Percentiles rank a stretch among this genome's conserved stretches.
These are phyloP conservation scores for Jimgerdemannia lactiflua DNA, from an alignment of 192 early-diverging fungal genomes.

Conservation along the genomic window DNA sequence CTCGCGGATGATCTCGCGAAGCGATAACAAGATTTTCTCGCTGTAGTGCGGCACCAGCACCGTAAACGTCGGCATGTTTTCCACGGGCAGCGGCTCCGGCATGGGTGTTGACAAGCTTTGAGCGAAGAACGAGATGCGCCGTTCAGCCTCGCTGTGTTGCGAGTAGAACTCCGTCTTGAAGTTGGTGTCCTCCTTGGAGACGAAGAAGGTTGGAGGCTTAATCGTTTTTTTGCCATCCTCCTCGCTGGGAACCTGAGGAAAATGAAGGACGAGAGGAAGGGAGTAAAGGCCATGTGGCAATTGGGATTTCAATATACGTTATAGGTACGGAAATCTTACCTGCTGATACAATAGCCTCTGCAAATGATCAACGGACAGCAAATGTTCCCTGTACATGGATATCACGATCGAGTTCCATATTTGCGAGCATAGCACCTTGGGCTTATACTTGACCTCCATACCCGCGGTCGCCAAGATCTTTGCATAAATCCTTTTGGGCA, in stretches of 20 bases:
- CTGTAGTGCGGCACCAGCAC: slow-evolving; percentile 84
- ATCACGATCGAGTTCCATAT: slow-evolving; percentile 84
- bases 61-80: slow-evolving; percentile 83
- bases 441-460: slow-evolving; percentile 68
- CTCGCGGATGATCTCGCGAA: slow-evolving; percentile 82
- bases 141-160: slow-evolving; percentile 70
- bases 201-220: slow-evolving; percentile 76
- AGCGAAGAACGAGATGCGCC: slow-evolving; percentile 84
- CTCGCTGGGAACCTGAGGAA: slow-evolving; percentile 14
- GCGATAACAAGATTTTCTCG: slow-evolving; percentile 80
- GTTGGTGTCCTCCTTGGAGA: slow-evolving; percentile 64
- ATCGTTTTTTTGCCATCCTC: slow-evolving; percentile 62
- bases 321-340: slow-evolving; percentile 33
- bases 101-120: slow-evolving; percentile 80
- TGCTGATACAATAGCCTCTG: slow-evolving; percentile 75
- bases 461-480: slow-evolving; percentile 67
- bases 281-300: not conserved
- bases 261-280: not conserved
- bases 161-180: slow-evolving; percentile 69
- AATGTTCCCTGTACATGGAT: slow-evolving; percentile 80
- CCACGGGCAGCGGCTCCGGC: slow-evolving; percentile 75
- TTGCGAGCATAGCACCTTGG: slow-evolving; percentile 79
- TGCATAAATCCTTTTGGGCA: slow-evolving; percentile 79
- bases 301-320: not conserved
- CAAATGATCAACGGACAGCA: slow-evolving; percentile 70